Percentiles rank a stretch among this genome's conserved stretches.
Conservation (phyloP, 345 rosid species). For the Stellera chamaejasme region DNA sequence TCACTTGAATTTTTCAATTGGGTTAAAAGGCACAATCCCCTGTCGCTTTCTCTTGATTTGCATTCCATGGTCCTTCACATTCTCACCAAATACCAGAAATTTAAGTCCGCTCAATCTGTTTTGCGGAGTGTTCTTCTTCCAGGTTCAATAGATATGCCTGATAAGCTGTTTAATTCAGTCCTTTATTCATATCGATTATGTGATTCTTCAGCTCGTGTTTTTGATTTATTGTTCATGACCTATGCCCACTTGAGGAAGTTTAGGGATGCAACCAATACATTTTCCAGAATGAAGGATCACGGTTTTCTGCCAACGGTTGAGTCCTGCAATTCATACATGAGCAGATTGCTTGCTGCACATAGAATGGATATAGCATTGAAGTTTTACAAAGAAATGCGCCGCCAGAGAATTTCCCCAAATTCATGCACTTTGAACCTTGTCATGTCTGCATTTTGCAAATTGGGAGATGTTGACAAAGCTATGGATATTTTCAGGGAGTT, state of each 20-base stretch:
- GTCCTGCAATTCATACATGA: slow-evolving; percentile 79
- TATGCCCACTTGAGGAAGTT: slow-evolving; percentile 65
- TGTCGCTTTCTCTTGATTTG: slow-evolving; percentile 45
- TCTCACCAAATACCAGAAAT: slow-evolving; percentile 58
- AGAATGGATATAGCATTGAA: slow-evolving; percentile 56
- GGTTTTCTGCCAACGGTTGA: slow-evolving; percentile 61
- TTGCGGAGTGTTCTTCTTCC: slow-evolving; percentile 26
- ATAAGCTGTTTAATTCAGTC: slow-evolving; percentile 47
- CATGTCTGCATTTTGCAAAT: slow-evolving; percentile 47
- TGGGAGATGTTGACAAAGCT: slow-evolving; percentile 58
- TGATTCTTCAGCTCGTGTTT: slow-evolving; percentile 68
- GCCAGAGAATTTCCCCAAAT: slow-evolving; percentile 64
- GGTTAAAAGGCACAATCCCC: slow-evolving; percentile 37
- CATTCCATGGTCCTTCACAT: slow-evolving; percentile 57
- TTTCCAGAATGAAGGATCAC: slow-evolving; percentile 52
- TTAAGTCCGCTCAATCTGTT: slow-evolving; percentile 62
- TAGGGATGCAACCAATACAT: slow-evolving; percentile 53
- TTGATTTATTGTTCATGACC: slow-evolving; percentile 64
- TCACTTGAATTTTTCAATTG: slow-evolving; percentile 74
- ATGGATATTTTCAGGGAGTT: slow-evolving; percentile 46
- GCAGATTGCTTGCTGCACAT: slow-evolving; percentile 44
- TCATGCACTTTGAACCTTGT: slow-evolving; percentile 71
- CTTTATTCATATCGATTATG: slow-evolving; percentile 60
- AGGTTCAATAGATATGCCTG: slow-evolving; percentile 31
- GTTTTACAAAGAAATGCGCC: slow-evolving; percentile 60